Evolutionary conservation across 140 eudicot species (phyloP).

Genomic region (Senecio squalidus): DNA sequence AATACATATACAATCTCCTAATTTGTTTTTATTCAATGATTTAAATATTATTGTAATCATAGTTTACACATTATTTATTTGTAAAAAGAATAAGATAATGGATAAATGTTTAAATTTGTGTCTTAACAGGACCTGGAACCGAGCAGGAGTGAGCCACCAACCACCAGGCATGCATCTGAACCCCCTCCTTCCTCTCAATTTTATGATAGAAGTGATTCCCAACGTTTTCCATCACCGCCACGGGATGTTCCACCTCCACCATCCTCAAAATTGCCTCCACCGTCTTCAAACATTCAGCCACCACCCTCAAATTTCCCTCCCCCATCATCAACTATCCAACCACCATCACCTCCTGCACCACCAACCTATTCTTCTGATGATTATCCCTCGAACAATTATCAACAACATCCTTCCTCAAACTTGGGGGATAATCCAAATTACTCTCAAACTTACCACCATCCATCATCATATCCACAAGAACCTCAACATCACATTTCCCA

Average conservation of each 20-base stretch:
- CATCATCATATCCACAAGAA: constrained; percentile 43
- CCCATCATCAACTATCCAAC: constrained; percentile 17
- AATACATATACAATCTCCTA: too few species aligned
- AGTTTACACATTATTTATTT: too few species aligned
- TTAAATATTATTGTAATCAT: too few species aligned
- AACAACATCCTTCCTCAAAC: constrained; percentile 34
- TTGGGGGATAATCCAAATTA: constrained; percentile 32
- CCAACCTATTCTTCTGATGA: constrained; percentile 41
- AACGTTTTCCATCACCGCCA: constrained; percentile 27
- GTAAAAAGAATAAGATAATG: too few species aligned
- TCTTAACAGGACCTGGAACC: constrained; percentile 41
- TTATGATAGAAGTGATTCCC: constrained; percentile 40
- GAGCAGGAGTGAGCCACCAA: constrained; percentile 35
- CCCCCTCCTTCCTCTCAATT: constrained; percentile 33
- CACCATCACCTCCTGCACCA: constrained; percentile 19
- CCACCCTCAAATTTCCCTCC: constrained; percentile 19
- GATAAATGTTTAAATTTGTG: neutral
- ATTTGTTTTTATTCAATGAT: too few species aligned
- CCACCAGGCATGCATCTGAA: constrained; percentile 28
- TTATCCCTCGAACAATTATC: constrained; percentile 37
- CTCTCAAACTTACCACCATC: constrained; percentile 46
- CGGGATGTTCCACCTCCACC: constrained; percentile 16
- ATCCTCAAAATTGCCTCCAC: neutral
- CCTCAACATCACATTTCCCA: constrained; percentile 47
- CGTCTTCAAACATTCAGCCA: neutral